Conservation (phyloP, 805 yeast species). For the Ogataea minuta region DNA sequence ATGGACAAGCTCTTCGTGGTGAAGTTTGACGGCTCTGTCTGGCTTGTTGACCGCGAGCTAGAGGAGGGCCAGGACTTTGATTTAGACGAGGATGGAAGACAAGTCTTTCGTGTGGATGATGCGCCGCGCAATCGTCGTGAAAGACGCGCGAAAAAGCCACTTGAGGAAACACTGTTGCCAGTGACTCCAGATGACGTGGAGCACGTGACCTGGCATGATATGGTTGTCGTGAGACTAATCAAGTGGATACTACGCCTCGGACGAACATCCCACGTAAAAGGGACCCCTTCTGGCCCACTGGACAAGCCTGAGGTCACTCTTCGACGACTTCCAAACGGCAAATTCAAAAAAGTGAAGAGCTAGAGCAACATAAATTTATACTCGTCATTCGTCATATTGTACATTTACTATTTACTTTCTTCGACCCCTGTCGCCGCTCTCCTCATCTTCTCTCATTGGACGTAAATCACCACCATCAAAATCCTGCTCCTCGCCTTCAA, state of each 20-base stretch:
- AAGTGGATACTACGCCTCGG: conserved; percentile 41
- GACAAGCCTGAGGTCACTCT: conserved; percentile 26
- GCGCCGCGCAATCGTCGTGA: conserved; percentile 19
- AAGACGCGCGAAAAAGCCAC: conserved; percentile 15
- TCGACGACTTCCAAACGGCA: conserved; percentile 59
- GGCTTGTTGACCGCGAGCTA: conserved; percentile 43
- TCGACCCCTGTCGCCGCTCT: conserved; percentile 15
- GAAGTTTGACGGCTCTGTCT: conserved; percentile 56
- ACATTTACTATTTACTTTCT: conserved; percentile 15
- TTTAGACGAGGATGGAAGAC: conserved; percentile 21
- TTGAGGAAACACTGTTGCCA: conserved; percentile 35
- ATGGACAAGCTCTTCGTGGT: conserved; percentile 54
- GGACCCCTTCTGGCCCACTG: not conserved
- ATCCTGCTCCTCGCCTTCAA: conserved; percentile 25
- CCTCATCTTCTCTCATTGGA: conserved; percentile 33
- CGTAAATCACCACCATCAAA: conserved; percentile 33
- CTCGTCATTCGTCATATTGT: conserved; percentile 10
- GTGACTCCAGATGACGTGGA: conserved; percentile 48
- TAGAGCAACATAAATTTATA: not conserved
- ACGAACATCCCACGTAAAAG: not conserved
- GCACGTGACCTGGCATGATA: conserved; percentile 46
- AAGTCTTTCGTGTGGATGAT: conserved; percentile 12
- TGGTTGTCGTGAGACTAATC: conserved; percentile 44
- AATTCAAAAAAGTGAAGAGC: conserved; percentile 32
- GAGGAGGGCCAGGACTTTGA: conserved; percentile 25